Percentiles rank a stretch among this genome's conserved stretches.
phyloP scores from a whole-genome alignment of 2,329 filamentous ascomycete species.

The Epichloe elymi region DNA sequence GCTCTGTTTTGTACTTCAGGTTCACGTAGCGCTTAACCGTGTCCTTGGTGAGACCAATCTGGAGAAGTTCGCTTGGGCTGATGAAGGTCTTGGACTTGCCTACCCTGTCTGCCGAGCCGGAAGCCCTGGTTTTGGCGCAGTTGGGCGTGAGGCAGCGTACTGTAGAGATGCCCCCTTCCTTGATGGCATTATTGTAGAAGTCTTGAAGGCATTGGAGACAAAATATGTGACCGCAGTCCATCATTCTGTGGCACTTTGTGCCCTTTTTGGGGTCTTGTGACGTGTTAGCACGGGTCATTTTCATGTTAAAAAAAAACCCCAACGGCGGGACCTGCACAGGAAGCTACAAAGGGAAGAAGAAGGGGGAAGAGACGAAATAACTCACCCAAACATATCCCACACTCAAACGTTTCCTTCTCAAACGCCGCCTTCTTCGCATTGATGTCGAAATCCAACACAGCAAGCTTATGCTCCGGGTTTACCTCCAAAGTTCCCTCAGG shows the following conservation, averaged over 20 bases:
- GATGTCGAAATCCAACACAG: conserved; percentile 66
- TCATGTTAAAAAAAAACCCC: no score
- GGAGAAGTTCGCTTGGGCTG: conserved; percentile 70
- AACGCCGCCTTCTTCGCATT: conserved; percentile 63
- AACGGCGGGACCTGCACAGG: no score
- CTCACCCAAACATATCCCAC: conserved; percentile 65
- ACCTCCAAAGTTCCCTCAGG: conserved; percentile 36
- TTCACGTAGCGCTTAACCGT: conserved; percentile 75
- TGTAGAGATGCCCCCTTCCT: conserved; percentile 64
- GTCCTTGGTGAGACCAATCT: conserved; percentile 58
- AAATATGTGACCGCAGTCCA: conserved; percentile 82
- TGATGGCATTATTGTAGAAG: conserved; percentile 82
- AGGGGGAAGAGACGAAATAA: neutral
- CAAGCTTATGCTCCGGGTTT: conserved; percentile 47
- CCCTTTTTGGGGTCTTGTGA: conserved; percentile 76
- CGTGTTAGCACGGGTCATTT: neutral
- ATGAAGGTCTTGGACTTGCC: conserved; percentile 54
- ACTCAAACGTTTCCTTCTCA: conserved; percentile 74
- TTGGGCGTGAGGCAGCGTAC: conserved; percentile 70
- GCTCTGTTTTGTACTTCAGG: conserved; percentile 81
- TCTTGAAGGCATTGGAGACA: conserved; percentile 77
- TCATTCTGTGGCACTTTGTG: conserved; percentile 62
- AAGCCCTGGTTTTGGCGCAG: conserved; percentile 54
- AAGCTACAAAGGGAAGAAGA: neutral
- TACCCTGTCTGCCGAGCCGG: conserved; percentile 17